Evolutionary conservation across 495 filamentous ascomycete genomes (phyloP), one percentile per base, ranked within the genome.

Genomic region (Darksidea phi): DNA sequence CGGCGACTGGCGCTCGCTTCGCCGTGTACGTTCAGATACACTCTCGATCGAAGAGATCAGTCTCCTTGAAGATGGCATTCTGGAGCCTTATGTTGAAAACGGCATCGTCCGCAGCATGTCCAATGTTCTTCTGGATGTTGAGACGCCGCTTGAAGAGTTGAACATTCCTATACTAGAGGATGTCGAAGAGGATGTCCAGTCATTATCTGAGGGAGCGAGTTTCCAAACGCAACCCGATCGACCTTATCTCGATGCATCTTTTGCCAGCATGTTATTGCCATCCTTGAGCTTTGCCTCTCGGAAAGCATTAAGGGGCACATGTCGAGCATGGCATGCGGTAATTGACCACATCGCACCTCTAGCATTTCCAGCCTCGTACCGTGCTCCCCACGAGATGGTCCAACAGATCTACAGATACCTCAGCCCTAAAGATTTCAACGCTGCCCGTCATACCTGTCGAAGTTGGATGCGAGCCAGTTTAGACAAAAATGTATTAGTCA

Each of bases 391-490:
- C 1, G 88, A 91, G 68, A 79, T 89, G 25, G 26, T 90, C 0
- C 78, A 86, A 41, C 75, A 82, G 4, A 82, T 89, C 3, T 84
- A 82, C 58, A 58, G 55, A 10, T 74, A 80, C 61, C 73, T 88
- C 6, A 70, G 72, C 11, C 85, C 87, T 0, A 56, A 74, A 5
- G 84, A 87, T 64, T 89, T 90, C 67, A 78, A 90, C 65, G 78
- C 82, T 61, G 85, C 86, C 12, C 78, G 87, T 47, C 80, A 83
- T 52, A 80, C 81, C 8, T 90, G 88, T 63, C 80, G 79, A 47
- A 75, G 75, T 48, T 91, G 86, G 88, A 84, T 87, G 77, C 75
- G 79, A 13, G 78, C 80, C 34, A 84, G 85, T 41, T 72, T 90
- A n/a, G 74, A 86, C 24, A 65, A 68, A 37, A 70, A 62, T 0